A percentile compares a stretch with the other conserved stretches of the same genome.
These are phyloP conservation scores for Sugiyamaella lignohabitans DNA, from an alignment of 805 yeast species.

Conservation along the genomic window DNA sequence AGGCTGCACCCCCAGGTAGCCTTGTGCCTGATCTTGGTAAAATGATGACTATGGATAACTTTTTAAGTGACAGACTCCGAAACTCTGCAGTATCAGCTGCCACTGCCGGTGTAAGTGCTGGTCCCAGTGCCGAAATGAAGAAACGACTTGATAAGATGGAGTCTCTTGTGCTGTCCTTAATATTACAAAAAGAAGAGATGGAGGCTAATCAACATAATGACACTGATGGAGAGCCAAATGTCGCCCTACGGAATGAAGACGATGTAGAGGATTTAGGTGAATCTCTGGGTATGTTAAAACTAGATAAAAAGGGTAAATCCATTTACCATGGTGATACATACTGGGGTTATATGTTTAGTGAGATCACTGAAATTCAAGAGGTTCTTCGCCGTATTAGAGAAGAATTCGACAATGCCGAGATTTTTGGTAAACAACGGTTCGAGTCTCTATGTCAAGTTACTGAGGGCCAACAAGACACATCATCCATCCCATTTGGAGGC, in stretches of 20 bases:
- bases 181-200: conserved; percentile 10
- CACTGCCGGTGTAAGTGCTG: background rate
- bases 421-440: conserved; percentile 5
- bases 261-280: conserved; percentile 22
- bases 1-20: background rate
- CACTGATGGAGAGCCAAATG: conserved; percentile 15
- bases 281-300: conserved; percentile 31
- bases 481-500: conserved; percentile 13
- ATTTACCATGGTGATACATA: conserved; percentile 33
- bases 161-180: conserved; percentile 23
- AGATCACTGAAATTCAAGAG: conserved; percentile 22
- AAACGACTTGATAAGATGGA: conserved; percentile 28
- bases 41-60: conserved; percentile 12
- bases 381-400: conserved; percentile 16
- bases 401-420: conserved; percentile 7
- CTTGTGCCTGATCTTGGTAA: conserved; percentile 6
- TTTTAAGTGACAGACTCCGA: conserved; percentile 2
- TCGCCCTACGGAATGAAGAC: too few relatives aligned
- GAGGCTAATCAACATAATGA: conserved; percentile 7
- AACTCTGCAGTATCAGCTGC: background rate
- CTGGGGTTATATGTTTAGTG: conserved; percentile 30
- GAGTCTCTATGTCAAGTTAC: conserved; percentile 10
- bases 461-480: conserved; percentile 8
- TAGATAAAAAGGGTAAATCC: conserved; percentile 29
- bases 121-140: conserved; percentile 19